These are phyloP conservation scores for Saccharomyces hybrid DNA, from an alignment of 1,139 yeast genomes.

Conservation along the genomic window DNA sequence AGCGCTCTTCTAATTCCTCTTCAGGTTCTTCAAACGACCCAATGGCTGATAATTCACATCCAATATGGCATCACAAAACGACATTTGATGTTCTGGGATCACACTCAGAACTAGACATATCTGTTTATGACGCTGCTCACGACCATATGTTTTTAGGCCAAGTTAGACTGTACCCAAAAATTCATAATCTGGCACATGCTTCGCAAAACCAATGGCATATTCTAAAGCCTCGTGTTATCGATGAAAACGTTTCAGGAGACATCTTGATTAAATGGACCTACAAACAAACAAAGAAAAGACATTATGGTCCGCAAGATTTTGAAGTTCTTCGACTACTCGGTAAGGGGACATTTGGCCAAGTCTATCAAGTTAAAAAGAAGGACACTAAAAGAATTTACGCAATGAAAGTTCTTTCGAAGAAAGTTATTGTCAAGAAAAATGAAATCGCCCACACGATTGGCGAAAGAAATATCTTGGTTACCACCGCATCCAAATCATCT, in stretches of 20 bases:
- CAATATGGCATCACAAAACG: conserved; percentile 87
- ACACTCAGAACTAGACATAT: conserved; percentile 73
- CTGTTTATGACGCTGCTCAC: conserved; percentile 76
- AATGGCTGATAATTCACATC: conserved; percentile 43
- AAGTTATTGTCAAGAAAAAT: conserved; percentile 90
- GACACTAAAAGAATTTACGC: conserved; percentile 90
- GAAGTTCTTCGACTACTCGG: conserved; percentile 85
- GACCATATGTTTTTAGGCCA: conserved; percentile 86
- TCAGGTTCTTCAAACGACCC: conserved; percentile 11
- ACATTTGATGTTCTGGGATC: conserved; percentile 85
- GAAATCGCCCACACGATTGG: conserved; percentile 98
- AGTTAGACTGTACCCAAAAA: conserved; percentile 62
- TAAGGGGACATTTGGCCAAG: conserved; percentile 96
- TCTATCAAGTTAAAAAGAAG: conserved; percentile 84
- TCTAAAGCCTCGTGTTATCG: conserved; percentile 64
- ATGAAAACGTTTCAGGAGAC: conserved; percentile 72
- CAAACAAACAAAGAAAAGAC: conserved; percentile 59
- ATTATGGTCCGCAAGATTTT: conserved; percentile 89
- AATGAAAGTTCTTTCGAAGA: conserved; percentile 91
- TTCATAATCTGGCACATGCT: conserved; percentile 30
- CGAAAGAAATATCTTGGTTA: conserved; percentile 85
- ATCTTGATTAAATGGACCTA: conserved; percentile 70
- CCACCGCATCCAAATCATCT: conserved; percentile 78
- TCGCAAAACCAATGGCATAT: conserved; percentile 57
- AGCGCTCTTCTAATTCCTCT: background rate